Percentiles rank a stretch among this genome's conserved stretches.
These are phyloP conservation scores for Linnemannia schmuckeri DNA, from an alignment of 192 early-diverging fungal species.

Conservation along the genomic window DNA sequence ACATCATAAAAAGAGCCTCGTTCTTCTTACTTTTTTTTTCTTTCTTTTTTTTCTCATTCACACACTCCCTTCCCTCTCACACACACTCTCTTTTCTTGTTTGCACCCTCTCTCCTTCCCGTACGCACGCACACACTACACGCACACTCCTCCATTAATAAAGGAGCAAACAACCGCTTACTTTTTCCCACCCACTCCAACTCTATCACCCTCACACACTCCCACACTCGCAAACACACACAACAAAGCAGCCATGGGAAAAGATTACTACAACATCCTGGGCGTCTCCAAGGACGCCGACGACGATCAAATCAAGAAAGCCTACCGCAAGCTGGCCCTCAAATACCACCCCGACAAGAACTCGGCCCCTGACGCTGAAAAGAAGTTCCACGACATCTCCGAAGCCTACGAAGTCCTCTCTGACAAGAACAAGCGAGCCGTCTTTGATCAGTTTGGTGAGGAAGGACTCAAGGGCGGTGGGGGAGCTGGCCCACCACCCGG, in stretches of 20 bases:
- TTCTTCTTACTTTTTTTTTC: neutral
- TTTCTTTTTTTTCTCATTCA: neutral
- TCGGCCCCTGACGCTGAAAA: slow-evolving; percentile 67
- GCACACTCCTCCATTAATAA: neutral
- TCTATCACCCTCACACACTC: neutral
- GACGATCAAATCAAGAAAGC: slow-evolving; percentile 81
- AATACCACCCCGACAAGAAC: slow-evolving; percentile 80
- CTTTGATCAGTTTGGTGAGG: slow-evolving; percentile 97
- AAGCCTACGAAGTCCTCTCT: slow-evolving; percentile 96
- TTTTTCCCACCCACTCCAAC: neutral
- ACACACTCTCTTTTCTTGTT: neutral
- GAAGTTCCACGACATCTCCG: slow-evolving; percentile 97
- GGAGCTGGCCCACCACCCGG: slow-evolving; percentile 65
- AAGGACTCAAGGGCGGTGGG: slow-evolving; percentile 87
- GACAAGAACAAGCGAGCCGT: slow-evolving; percentile 94
- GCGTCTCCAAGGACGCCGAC: slow-evolving; percentile 67
- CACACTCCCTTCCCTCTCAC: neutral
- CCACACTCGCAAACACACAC: neutral
- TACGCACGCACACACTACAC: neutral
- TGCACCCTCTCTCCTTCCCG: neutral
- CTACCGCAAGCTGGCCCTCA: slow-evolving; percentile 78
- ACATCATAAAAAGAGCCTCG: neutral
- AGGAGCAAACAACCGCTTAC: neutral
- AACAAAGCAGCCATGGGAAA: slow-evolving; percentile 34
- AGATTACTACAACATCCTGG: slow-evolving; percentile 80